Conservation (phyloP, 2,329 filamentous ascomycete genomes). For the Stagonosporopsis rhizophila region DNA sequence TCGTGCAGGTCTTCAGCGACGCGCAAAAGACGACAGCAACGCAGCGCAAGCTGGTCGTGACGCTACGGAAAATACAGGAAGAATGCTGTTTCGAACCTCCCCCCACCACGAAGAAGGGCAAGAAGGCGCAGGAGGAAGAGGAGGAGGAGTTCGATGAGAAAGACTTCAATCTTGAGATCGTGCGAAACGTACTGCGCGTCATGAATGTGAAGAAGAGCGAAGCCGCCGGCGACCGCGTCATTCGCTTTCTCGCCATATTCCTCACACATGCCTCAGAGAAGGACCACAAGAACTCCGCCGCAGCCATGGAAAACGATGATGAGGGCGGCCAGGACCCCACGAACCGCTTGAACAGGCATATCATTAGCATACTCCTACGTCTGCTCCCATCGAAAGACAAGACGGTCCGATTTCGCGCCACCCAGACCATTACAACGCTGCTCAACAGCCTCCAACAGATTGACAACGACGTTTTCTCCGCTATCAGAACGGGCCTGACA, state of each 20-base stretch:
- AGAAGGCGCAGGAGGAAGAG: conserved; percentile 51
- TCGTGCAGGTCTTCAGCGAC: conserved; percentile 67
- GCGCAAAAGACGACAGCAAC: conserved; percentile 87
- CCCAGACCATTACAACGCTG: conserved; percentile 87
- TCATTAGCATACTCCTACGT: conserved; percentile 76
- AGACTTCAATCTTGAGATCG: conserved; percentile 86
- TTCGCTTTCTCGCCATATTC: conserved; percentile 89
- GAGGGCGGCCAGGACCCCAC: conserved; percentile 83
- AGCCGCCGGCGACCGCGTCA: conserved; percentile 80
- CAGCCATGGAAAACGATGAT: conserved; percentile 70
- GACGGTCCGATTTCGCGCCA: conserved; percentile 85
- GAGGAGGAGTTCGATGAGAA: conserved; percentile 76
- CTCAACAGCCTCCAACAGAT: conserved; percentile 92
- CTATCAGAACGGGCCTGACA: conserved; percentile 78
- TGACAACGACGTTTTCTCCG: conserved; percentile 88
- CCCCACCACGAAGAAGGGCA: conserved; percentile 56
- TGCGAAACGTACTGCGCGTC: conserved; percentile 79
- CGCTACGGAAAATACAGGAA: conserved; percentile 88
- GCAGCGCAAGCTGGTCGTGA: conserved; percentile 88
- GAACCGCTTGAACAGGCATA: conserved; percentile 75
- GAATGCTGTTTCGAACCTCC: conserved; percentile 69
- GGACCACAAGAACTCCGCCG: conserved; percentile 44
- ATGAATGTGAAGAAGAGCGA: conserved; percentile 93
- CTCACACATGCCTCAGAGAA: conserved; percentile 72
- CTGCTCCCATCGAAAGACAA: conserved; percentile 91